Conservation (phyloP, 495 filamentous ascomycete genomes). For the Cercophora scortea region DNA sequence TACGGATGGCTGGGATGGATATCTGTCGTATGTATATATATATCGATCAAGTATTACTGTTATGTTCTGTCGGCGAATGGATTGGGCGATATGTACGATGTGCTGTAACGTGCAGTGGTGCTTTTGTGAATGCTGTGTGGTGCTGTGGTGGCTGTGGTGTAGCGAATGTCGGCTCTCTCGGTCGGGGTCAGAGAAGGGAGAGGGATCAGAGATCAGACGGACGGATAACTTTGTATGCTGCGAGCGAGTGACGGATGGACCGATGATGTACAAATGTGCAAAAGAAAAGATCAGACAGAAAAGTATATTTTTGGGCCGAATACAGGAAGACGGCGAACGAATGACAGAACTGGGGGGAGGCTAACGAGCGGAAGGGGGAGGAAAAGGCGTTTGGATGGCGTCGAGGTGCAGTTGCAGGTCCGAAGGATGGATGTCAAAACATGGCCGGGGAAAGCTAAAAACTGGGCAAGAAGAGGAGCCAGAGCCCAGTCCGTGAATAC, state of each 20-base stretch:
- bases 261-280: background rate
- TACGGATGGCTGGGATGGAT: too few species aligned
- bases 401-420: background rate
- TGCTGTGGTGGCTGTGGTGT: background rate
- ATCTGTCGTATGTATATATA: too few species aligned
- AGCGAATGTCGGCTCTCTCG: constrained; percentile 9
- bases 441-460: background rate
- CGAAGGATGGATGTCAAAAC: background rate
- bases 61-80: too few species aligned
- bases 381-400: background rate
- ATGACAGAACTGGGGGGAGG: constrained; percentile 1
- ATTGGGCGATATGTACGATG: too few species aligned
- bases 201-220: background rate
- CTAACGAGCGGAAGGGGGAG: constrained; percentile 2
- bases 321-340: background rate
- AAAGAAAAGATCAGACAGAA: background rate
- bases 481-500: too few species aligned
- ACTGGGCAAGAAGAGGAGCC: background rate
- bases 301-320: background rate
- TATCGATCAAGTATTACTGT: too few species aligned
- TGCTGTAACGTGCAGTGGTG: too few species aligned
- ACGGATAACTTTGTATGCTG: background rate
- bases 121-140: background rate
- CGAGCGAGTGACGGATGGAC: constrained; percentile 4
- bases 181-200: background rate